Evolutionary conservation across 2,329 filamentous ascomycete genomes (phyloP).

Genomic region (Talaromyces piceae): DNA sequence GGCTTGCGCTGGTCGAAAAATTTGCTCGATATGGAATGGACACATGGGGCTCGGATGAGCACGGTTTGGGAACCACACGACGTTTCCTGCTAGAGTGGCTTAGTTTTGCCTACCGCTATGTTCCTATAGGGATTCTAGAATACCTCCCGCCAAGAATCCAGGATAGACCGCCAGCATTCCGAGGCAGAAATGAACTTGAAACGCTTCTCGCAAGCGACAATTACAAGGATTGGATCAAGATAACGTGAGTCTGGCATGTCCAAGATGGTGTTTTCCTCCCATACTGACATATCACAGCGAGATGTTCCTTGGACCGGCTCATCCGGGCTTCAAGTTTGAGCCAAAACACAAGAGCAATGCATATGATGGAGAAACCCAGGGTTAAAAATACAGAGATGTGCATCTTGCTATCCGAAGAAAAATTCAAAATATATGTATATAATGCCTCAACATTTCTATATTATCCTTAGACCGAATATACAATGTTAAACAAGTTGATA

Average conservation of each 20-base stretch:
- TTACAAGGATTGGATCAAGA: constrained; percentile 98
- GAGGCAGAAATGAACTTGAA: constrained; percentile 82
- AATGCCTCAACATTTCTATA: not conserved
- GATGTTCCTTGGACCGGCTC: constrained; percentile 91
- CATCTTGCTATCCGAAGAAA: not conserved
- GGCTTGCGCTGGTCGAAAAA: constrained; percentile 76
- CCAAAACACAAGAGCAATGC: constrained; percentile 96
- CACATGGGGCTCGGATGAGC: constrained; percentile 91
- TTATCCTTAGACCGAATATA: not conserved
- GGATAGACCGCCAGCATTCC: constrained; percentile 78
- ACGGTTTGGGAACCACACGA: constrained; percentile 82
- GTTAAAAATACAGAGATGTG: constrained; percentile 31
- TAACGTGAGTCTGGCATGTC: constrained; percentile 58
- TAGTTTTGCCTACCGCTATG: constrained; percentile 86
- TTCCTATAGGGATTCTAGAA: constrained; percentile 82
- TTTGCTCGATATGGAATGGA: constrained; percentile 87
- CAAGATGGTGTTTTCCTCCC: not conserved
- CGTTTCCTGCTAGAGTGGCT: constrained; percentile 93
- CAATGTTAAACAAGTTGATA: no score
- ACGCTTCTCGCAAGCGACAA: constrained; percentile 85
- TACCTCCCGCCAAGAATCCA: constrained; percentile 81
- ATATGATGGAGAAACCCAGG: constrained; percentile 75
- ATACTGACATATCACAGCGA: constrained; percentile 53
- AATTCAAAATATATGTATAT: not conserved
- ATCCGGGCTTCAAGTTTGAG: constrained; percentile 85